phyloP scores from a whole-genome alignment of 2,329 filamentous ascomycete species.

The Colletotrichum sp. region DNA sequence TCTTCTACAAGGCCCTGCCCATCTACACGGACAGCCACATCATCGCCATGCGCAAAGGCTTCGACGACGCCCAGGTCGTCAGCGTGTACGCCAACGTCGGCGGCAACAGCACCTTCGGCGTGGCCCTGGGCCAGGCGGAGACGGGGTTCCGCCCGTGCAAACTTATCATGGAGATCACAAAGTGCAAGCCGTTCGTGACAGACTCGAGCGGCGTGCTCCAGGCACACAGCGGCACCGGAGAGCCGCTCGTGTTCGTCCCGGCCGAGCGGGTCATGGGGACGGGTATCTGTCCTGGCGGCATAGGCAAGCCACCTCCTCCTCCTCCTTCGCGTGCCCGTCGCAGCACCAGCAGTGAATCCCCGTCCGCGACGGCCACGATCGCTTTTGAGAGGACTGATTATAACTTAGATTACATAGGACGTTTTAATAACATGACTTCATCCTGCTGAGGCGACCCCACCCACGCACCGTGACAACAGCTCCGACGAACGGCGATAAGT shows the following conservation, averaged over 20 bases:
- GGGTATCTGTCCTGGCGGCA: slow-evolving; percentile 14
- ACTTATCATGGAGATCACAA: slow-evolving; percentile 15
- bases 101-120: neutral
- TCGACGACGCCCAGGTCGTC: slow-evolving; percentile 8
- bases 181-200: slow-evolving; percentile 13
- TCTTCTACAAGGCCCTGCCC: slow-evolving; percentile 12
- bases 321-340: slow-evolving; percentile 6
- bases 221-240: slow-evolving; percentile 7
- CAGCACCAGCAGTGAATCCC: neutral
- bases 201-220: slow-evolving; percentile 8
- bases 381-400: slow-evolving; percentile 17
- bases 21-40: neutral
- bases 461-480: neutral
- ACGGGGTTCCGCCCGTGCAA: slow-evolving; percentile 16
- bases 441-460: slow-evolving; percentile 2
- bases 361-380: neutral
- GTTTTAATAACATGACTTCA: slow-evolving; percentile 19
- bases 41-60: slow-evolving; percentile 21
- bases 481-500: neutral
- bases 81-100: slow-evolving; percentile 21
- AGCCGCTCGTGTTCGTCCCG: slow-evolving; percentile 19
- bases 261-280: slow-evolving; percentile 16
- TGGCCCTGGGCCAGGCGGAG: neutral
- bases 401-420: slow-evolving; percentile 17
- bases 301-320: slow-evolving; percentile 17